A percentile compares a stretch with the other conserved stretches of the same genome.
Conservation (phyloP, 306 rosid genomes). For the Ziziphus jujuba region DNA sequence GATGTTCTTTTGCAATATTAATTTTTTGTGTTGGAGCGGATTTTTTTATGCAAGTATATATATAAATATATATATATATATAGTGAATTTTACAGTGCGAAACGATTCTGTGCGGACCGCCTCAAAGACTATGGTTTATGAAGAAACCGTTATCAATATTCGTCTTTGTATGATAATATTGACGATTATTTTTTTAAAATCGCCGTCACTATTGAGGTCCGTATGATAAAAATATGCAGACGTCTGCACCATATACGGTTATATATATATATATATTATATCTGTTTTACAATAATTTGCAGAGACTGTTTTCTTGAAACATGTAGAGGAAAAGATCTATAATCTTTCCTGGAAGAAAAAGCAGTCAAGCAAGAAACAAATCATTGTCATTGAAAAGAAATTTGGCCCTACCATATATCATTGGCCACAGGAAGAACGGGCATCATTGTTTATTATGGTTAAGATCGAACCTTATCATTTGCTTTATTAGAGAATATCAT, state of each 20-base stretch:
- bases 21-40: neutral
- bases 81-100: too few species aligned
- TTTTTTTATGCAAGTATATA: too few species aligned
- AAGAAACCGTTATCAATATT: too few species aligned
- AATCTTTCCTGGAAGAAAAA: slow-evolving; percentile 21
- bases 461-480: slow-evolving; percentile 32
- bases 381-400: slow-evolving; percentile 31
- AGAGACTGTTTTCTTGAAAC: slow-evolving; percentile 13
- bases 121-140: too few species aligned
- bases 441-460: slow-evolving; percentile 26
- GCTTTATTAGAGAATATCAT: slow-evolving; percentile 25
- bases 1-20: neutral
- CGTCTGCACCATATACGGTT: too few species aligned
- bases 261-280: slow-evolving; percentile 5
- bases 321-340: slow-evolving; percentile 8
- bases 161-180: too few species aligned
- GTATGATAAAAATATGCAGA: too few species aligned
- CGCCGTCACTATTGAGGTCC: too few species aligned
- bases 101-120: too few species aligned
- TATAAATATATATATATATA: too few species aligned
- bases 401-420: slow-evolving; percentile 32
- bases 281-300: neutral
- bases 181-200: too few species aligned
- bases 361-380: slow-evolving; percentile 40
- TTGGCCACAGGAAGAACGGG: slow-evolving; percentile 41